Percentiles rank a stretch among this genome's conserved stretches.
phyloP scores from a whole-genome alignment of 192 early-diverging fungal species.

The Obelidium mucronatum region DNA sequence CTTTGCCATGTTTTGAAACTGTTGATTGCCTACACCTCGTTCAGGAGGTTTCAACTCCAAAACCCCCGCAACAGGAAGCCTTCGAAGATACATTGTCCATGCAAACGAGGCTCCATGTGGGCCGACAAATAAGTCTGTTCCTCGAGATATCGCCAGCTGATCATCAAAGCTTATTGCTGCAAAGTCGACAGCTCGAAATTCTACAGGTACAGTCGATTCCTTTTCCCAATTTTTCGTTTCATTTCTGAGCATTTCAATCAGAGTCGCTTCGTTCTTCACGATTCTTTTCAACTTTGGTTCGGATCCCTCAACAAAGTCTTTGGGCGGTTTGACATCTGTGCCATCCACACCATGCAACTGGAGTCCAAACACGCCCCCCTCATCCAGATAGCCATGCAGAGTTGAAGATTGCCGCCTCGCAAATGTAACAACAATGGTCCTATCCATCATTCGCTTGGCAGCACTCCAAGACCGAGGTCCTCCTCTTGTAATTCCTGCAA shows the following conservation, averaged over 20 bases:
- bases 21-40: constrained; percentile 27
- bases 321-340: neutral
- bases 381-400: neutral
- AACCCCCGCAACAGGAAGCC: constrained; percentile 13
- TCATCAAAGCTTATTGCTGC: constrained; percentile 28
- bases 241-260: neutral
- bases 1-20: constrained; percentile 35
- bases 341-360: constrained; percentile 10
- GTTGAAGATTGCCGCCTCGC: constrained; percentile 2
- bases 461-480: neutral
- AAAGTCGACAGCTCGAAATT: constrained; percentile 37
- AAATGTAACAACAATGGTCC: constrained; percentile 27
- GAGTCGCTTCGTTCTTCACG: neutral
- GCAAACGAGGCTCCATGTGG: constrained; percentile 39
- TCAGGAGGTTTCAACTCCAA: constrained; percentile 37
- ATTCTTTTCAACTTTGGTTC: neutral
- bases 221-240: neutral
- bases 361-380: no score
- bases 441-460: neutral
- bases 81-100: constrained; percentile 29
- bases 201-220: neutral
- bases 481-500: neutral
- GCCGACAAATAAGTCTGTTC: constrained; percentile 34
- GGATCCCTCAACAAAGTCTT: neutral
- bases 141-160: constrained; percentile 30